Evolutionary conservation across 1,284 basidiomycete genomes (phyloP).

Genomic region (Papiliotrema nemorosa): DNA sequence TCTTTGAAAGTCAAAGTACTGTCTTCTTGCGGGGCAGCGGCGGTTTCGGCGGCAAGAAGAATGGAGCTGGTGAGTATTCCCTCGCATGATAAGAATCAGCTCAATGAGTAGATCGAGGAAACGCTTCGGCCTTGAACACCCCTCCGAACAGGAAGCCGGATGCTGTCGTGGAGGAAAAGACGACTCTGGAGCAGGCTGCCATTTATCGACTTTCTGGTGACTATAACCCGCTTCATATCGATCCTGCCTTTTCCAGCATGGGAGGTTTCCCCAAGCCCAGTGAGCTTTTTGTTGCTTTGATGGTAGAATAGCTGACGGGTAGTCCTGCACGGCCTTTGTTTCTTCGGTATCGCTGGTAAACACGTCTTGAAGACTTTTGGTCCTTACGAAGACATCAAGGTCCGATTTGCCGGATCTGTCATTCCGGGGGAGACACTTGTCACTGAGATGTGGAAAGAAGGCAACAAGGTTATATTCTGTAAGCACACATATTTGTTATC

Average conservation of each 20-base stretch:
- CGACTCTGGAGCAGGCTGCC: conserved; percentile 74
- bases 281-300: conserved; percentile 16
- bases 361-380: conserved; percentile 87
- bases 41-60: conserved; percentile 90
- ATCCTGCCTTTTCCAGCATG: conserved; percentile 86
- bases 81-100: background rate
- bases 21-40: conserved; percentile 91
- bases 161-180: conserved; percentile 81
- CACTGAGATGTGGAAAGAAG: conserved; percentile 98
- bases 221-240: conserved; percentile 88
- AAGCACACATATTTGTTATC: conserved; percentile 48
- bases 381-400: conserved; percentile 89
- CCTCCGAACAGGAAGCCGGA: conserved; percentile 81
- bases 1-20: conserved; percentile 92
- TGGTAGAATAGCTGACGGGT: background rate
- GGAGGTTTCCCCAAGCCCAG: conserved; percentile 91
- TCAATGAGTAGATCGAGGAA: conserved; percentile 68
- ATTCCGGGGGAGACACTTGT: conserved; percentile 93
- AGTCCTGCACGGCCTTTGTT: conserved; percentile 71
- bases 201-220: conserved; percentile 88
- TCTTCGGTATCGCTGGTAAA: conserved; percentile 91
- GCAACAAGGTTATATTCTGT: conserved; percentile 87
- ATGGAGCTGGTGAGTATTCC: conserved; percentile 63
- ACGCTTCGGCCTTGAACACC: conserved; percentile 78
- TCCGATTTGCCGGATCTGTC: conserved; percentile 67